phyloP scores from a whole-genome alignment of 345 rosid genomes.

The Euphorbia peplus region DNA sequence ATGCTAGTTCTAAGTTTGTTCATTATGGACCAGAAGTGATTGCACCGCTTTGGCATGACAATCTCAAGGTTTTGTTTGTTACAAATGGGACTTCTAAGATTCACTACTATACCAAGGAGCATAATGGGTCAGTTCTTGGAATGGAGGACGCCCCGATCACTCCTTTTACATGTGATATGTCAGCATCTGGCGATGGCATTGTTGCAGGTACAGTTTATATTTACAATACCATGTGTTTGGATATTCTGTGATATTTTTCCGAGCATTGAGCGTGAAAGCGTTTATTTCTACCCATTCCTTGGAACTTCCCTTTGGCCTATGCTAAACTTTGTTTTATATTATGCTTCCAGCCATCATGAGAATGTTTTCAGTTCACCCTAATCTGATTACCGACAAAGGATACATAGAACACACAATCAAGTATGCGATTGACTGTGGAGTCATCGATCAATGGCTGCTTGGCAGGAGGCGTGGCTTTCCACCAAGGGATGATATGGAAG shows the following conservation, averaged over 20 bases:
- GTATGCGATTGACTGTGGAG: conserved; percentile 82
- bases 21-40: conserved; percentile 62
- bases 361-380: conserved; percentile 76
- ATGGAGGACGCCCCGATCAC: conserved; percentile 82
- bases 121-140: conserved; percentile 66
- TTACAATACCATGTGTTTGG: background rate
- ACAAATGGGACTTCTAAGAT: conserved; percentile 92
- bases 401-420: conserved; percentile 56
- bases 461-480: conserved; percentile 67
- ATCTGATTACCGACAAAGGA: conserved; percentile 58
- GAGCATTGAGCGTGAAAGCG: conserved; percentile 2
- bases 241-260: background rate
- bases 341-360: conserved; percentile 63
- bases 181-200: conserved; percentile 91
- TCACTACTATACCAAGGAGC: conserved; percentile 79
- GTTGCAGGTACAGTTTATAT: conserved; percentile 58
- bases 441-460: conserved; percentile 74
- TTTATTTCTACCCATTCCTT: background rate
- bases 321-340: conserved; percentile 11
- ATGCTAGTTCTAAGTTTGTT: conserved; percentile 58
- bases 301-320: conserved; percentile 10
- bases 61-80: conserved; percentile 71
- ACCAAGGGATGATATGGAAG: conserved; percentile 57
- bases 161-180: conserved; percentile 79
- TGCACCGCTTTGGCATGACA: conserved; percentile 77